A percentile compares a stretch with the other conserved stretches of the same genome.
Evolutionary conservation across 441 rosid species (phyloP).

Genomic region (Adansonia gregorii): DNA sequence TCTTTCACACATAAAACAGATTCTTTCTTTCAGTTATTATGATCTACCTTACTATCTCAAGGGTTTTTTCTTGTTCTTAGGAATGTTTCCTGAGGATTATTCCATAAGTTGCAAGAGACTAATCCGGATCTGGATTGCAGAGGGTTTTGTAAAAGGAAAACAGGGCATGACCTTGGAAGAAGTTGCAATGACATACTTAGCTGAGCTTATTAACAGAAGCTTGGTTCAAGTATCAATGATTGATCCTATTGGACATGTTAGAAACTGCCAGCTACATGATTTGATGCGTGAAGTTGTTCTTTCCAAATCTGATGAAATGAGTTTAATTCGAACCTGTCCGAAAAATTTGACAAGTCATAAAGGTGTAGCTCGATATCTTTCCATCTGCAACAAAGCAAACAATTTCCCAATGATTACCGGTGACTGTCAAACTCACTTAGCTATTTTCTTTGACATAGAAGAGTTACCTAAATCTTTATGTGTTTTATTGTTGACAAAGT

Average conservation of each 20-base stretch:
- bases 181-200: conserved; percentile 17
- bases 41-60: conserved; percentile 27
- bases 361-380: not conserved
- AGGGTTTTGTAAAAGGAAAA: conserved; percentile 13
- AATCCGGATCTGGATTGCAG: conserved; percentile 25
- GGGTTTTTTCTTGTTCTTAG: conserved; percentile 22
- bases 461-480: not conserved
- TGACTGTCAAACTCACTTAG: conserved; percentile 9
- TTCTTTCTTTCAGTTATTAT: conserved; percentile 2
- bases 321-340: not conserved
- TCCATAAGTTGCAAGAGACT: not conserved
- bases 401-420: not conserved
- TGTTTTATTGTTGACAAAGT: not conserved
- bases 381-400: not conserved
- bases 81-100: conserved; percentile 24
- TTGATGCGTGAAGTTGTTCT: conserved; percentile 18
- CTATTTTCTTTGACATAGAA: not conserved
- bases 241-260: not conserved
- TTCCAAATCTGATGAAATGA: not conserved
- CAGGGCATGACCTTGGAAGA: conserved; percentile 16
- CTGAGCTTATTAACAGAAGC: conserved; percentile 18
- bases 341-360: not conserved
- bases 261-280: conserved; percentile 25
- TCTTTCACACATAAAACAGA: not conserved
- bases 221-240: conserved; percentile 19